A percentile compares a stretch with the other conserved stretches of the same genome.
Conservation (phyloP, 2,329 filamentous ascomycete species). For the Penicillium paneum region DNA sequence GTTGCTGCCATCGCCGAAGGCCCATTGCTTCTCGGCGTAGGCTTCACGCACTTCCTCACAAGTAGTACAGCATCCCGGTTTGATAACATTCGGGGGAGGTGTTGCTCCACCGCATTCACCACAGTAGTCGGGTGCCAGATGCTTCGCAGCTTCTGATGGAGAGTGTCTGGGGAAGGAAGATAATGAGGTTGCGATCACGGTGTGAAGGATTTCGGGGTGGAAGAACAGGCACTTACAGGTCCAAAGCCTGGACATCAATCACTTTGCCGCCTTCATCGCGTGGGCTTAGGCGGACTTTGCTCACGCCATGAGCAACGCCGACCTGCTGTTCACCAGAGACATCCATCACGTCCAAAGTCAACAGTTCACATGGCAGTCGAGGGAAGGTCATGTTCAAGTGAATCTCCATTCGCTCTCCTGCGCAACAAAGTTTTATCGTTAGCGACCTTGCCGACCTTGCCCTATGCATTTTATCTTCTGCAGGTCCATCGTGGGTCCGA, state of each 20-base stretch:
- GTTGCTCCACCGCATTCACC: slow-evolving; percentile 84
- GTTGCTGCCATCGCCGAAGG: slow-evolving; percentile 84
- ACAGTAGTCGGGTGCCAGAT: slow-evolving; percentile 90
- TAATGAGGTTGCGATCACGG: slow-evolving; percentile 4
- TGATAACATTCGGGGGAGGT: slow-evolving; percentile 66
- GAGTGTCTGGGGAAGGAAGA: slow-evolving; percentile 53
- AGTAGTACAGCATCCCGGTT: slow-evolving; percentile 91
- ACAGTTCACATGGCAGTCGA: slow-evolving; percentile 85
- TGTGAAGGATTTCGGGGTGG: not conserved
- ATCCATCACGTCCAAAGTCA: slow-evolving; percentile 98
- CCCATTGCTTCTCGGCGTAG: slow-evolving; percentile 86
- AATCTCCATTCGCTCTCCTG: slow-evolving; percentile 97
- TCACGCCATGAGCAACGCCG: slow-evolving; percentile 86
- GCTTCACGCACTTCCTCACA: slow-evolving; percentile 96
- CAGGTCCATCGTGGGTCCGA: not conserved
- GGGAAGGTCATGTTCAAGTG: slow-evolving; percentile 97
- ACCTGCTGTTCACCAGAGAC: slow-evolving; percentile 96
- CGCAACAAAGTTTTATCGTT: slow-evolving; percentile 15
- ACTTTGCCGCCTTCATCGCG: slow-evolving; percentile 70
- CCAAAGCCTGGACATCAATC: slow-evolving; percentile 67
- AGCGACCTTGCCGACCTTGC: slow-evolving; percentile 6
- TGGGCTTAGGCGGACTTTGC: slow-evolving; percentile 78
- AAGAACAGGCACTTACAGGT: slow-evolving; percentile 55
- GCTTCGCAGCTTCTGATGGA: slow-evolving; percentile 64
- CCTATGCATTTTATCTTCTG: not conserved